These are phyloP conservation scores for Gossypium thurberi DNA, from an alignment of 345 rosid genomes.

Conservation along the genomic window DNA sequence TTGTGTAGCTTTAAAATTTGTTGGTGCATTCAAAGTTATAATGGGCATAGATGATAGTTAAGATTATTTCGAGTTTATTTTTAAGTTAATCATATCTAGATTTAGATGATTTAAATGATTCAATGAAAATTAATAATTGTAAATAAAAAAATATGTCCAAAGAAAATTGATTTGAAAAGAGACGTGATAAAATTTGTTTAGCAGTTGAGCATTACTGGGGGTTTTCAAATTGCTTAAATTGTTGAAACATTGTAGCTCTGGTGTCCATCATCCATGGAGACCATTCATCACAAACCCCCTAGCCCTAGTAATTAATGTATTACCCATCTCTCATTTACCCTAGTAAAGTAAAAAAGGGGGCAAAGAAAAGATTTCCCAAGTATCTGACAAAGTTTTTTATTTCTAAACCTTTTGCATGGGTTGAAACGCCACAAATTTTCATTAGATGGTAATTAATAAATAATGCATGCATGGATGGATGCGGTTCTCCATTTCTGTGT, in stretches of 20 bases:
- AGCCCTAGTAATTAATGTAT: neutral
- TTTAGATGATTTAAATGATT: too few species aligned
- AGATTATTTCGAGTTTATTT: too few species aligned
- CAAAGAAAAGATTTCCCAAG: neutral
- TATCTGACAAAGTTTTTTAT: neutral
- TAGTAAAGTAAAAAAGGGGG: neutral
- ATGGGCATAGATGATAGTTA: too few species aligned
- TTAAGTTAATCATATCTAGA: too few species aligned
- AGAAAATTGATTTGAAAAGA: neutral
- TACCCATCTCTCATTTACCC: neutral
- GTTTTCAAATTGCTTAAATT: slow-evolving; percentile 3
- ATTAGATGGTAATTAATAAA: neutral
- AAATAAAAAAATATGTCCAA: neutral
- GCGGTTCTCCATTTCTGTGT: neutral
- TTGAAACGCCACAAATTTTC: neutral
- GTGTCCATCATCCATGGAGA: slow-evolving; percentile 2
- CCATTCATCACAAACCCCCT: neutral
- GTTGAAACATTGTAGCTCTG: slow-evolving; percentile 13
- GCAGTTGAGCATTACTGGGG: neutral
- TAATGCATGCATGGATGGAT: neutral
- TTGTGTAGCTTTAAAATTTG: too few species aligned
- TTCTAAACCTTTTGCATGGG: neutral
- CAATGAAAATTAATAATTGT: too few species aligned
- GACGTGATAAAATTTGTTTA: neutral
- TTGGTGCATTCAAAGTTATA: too few species aligned